Conservation (phyloP, 2,329 filamentous ascomycete genomes). For the Colletotrichum eremochloae region DNA sequence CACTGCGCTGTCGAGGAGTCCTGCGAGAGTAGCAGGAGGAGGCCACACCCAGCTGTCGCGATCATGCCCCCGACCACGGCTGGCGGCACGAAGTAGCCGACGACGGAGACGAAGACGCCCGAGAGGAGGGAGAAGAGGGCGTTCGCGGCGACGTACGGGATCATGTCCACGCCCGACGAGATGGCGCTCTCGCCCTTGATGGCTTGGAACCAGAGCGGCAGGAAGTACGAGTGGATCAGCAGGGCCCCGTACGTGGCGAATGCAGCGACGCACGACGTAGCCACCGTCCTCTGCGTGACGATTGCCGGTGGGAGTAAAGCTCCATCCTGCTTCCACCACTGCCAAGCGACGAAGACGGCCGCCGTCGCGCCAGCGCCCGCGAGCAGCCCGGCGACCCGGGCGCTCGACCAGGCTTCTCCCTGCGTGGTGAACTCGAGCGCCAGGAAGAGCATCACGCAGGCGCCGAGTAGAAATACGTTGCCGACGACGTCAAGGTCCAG, state of each 20-base stretch:
- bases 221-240: constrained; percentile 60
- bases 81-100: constrained; percentile 55
- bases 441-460: constrained; percentile 60
- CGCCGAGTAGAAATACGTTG: constrained; percentile 58
- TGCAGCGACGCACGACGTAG: constrained; percentile 54
- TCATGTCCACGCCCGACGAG: constrained; percentile 51
- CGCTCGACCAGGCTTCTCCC: constrained; percentile 58
- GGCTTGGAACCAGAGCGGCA: constrained; percentile 58
- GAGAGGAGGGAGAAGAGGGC: constrained; percentile 47
- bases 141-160: constrained; percentile 50
- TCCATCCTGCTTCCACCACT: constrained; percentile 57
- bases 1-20: constrained; percentile 51
- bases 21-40: constrained; percentile 54
- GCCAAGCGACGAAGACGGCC: constrained; percentile 56
- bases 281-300: constrained; percentile 57
- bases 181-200: constrained; percentile 49
- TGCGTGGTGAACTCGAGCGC: constrained; percentile 62
- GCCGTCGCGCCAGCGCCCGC: constrained; percentile 45
- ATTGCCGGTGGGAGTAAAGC: constrained; percentile 61
- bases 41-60: constrained; percentile 51
- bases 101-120: constrained; percentile 57
- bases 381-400: constrained; percentile 58
- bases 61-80: constrained; percentile 49
- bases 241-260: constrained; percentile 59
- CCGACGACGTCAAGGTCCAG: constrained; percentile 55